Percentiles rank a stretch among this genome's conserved stretches.
These are phyloP conservation scores for Lasiosphaeriaceae sp. DNA, from an alignment of 495 filamentous ascomycete genomes.

Conservation along the genomic window DNA sequence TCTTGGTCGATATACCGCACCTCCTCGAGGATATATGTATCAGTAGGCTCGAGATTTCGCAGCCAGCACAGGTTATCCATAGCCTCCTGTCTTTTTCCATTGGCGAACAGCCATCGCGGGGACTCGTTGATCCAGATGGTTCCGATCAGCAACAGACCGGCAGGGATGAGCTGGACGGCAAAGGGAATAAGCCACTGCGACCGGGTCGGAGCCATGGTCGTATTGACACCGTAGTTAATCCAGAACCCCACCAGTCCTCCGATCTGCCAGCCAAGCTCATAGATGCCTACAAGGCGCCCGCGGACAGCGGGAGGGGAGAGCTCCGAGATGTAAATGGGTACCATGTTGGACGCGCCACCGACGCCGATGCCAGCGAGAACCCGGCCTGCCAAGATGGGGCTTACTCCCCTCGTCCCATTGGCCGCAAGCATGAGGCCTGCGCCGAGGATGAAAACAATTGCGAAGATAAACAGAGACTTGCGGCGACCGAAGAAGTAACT, in stretches of 20 bases:
- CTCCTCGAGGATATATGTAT: conserved; percentile 66
- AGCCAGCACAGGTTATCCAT: conserved; percentile 60
- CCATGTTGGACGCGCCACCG: conserved; percentile 48
- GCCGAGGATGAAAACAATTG: conserved; percentile 58
- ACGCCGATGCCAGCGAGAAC: conserved; percentile 52
- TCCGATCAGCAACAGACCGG: conserved; percentile 45
- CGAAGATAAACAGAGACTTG: conserved; percentile 50
- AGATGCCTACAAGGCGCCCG: conserved; percentile 58
- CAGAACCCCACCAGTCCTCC: conserved; percentile 71
- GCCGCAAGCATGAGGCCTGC: conserved; percentile 61
- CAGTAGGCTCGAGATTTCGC: conserved; percentile 52
- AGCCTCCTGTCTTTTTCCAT: conserved; percentile 52
- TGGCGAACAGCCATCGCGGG: conserved; percentile 60
- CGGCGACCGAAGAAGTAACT: conserved; percentile 57
- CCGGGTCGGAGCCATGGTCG: conserved; percentile 39
- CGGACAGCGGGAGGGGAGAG: conserved; percentile 52
- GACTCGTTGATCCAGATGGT: conserved; percentile 55
- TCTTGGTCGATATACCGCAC: conserved; percentile 57
- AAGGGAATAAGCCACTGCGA: conserved; percentile 57
- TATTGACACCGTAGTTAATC: conserved; percentile 58
- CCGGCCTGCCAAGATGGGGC: conserved; percentile 55
- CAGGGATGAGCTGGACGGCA: conserved; percentile 55
- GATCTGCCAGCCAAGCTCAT: conserved; percentile 70
- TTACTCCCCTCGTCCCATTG: conserved; percentile 53
- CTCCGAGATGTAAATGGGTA: conserved; percentile 58